phyloP scores from a whole-genome alignment of 495 filamentous ascomycete species.

The Daldinia concentrica region DNA sequence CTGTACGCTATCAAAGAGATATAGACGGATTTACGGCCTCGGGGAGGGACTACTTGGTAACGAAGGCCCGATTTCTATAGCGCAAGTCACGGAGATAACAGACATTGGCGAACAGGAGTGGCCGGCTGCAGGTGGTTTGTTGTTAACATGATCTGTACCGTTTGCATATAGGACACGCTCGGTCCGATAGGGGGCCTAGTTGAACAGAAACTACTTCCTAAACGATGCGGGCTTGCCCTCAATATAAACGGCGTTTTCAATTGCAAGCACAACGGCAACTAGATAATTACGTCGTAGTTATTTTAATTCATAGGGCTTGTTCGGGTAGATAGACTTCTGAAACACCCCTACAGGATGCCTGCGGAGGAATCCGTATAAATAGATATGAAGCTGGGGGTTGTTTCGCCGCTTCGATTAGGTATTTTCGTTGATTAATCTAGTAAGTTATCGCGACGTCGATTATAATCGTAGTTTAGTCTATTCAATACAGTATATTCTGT shows the following conservation, averaged over 20 bases:
- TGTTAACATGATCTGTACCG: too few species aligned
- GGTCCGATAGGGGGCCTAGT: neutral
- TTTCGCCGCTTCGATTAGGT: neutral
- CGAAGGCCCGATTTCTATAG: neutral
- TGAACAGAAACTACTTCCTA: neutral
- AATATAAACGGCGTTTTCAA: neutral
- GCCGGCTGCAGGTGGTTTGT: neutral
- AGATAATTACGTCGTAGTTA: neutral
- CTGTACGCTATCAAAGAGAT: neutral
- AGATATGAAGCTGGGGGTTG: neutral
- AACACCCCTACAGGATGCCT: neutral
- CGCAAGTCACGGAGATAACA: neutral
- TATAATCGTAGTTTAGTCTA: neutral
- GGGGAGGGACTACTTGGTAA: neutral
- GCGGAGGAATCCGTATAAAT: neutral
- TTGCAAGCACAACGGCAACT: neutral
- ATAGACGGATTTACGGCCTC: neutral
- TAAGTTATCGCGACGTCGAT: neutral
- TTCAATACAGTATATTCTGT: neutral
- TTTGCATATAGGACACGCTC: neutral
- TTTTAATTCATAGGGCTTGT: neutral
- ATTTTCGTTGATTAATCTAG: neutral
- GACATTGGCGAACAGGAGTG: neutral
- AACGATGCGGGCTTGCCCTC: neutral
- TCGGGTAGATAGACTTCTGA: neutral